Percentiles rank a stretch among this genome's conserved stretches.
Evolutionary conservation across 768 basidiomycete genomes (phyloP).

Genomic region (Xerocomellus intermedius): DNA sequence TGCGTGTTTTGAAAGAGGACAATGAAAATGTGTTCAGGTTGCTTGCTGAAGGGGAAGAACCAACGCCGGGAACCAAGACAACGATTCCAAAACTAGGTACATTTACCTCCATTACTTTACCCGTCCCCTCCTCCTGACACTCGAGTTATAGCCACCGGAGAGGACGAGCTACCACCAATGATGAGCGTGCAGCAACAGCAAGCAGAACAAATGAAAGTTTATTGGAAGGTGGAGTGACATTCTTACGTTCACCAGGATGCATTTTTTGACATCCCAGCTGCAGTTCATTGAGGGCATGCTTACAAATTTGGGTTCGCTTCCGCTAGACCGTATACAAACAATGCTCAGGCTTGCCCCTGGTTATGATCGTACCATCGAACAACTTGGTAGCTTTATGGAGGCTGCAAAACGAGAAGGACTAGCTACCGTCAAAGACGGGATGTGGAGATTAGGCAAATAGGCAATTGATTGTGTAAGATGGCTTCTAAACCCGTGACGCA

Average conservation of each 20-base stretch:
- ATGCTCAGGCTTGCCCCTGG: slow-evolving; percentile 85
- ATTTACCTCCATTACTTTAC: not conserved
- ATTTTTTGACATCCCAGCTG: slow-evolving; percentile 1
- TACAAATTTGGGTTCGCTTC: slow-evolving; percentile 75
- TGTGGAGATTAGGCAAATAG: slow-evolving; percentile 55
- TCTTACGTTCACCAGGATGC: not conserved
- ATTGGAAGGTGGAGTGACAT: slow-evolving; percentile 67
- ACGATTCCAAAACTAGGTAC: slow-evolving; percentile 27
- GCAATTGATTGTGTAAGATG: not conserved
- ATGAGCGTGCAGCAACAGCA: slow-evolving; percentile 68
- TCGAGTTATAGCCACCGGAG: slow-evolving; percentile 29
- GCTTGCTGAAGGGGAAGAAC: slow-evolving; percentile 59
- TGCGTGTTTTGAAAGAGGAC: slow-evolving; percentile 76
- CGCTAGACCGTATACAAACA: slow-evolving; percentile 80
- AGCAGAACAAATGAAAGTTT: slow-evolving; percentile 81
- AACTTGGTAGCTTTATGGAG: slow-evolving; percentile 78
- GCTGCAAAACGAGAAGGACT: slow-evolving; percentile 75
- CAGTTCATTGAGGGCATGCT: slow-evolving; percentile 93
- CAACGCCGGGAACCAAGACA: slow-evolving; percentile 25
- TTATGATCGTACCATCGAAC: slow-evolving; percentile 78
- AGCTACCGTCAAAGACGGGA: slow-evolving; percentile 65
- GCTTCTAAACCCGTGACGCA: not conserved
- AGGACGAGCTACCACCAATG: slow-evolving; percentile 49
- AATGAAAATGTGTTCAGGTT: slow-evolving; percentile 57
- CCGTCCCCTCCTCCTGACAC: not conserved